A percentile compares a stretch with the other conserved stretches of the same genome.
phyloP scores from a whole-genome alignment of 1,284 basidiomycete genomes.

The Anthracocystis walkeri region DNA sequence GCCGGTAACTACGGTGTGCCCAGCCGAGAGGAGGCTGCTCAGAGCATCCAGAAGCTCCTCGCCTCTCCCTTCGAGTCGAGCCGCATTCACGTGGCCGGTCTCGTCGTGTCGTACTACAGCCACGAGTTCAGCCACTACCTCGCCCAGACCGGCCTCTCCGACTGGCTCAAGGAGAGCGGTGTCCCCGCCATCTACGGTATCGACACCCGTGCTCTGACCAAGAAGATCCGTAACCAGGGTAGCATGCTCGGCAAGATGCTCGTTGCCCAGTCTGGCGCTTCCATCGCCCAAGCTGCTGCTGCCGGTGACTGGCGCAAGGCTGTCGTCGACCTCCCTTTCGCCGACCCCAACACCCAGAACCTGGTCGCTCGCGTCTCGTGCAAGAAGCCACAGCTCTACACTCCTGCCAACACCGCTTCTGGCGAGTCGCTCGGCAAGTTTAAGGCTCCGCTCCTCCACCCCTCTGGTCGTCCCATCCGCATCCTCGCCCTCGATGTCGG shows the following conservation, averaged over 20 bases:
- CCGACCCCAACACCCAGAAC: constrained; percentile 89
- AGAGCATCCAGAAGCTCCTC: constrained; percentile 71
- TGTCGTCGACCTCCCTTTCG: constrained; percentile 84
- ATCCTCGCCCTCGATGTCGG: constrained; percentile 95
- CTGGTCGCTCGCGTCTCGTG: constrained; percentile 90
- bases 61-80: constrained; percentile 84
- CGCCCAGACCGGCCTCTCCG: constrained; percentile 85
- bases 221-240: constrained; percentile 93
- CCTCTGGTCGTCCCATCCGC: constrained; percentile 81
- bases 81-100: constrained; percentile 89
- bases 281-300: constrained; percentile 49
- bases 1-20: constrained; percentile 99
- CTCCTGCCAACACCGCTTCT: constrained; percentile 65
- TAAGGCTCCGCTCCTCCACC: constrained; percentile 76
- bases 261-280: constrained; percentile 57
- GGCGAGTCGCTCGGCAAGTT: constrained; percentile 70
- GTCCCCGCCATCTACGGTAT: constrained; percentile 96
- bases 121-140: constrained; percentile 96
- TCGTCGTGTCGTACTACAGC: constrained; percentile 90
- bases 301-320: constrained; percentile 79
- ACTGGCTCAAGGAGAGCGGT: constrained; percentile 95
- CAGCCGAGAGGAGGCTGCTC: constrained; percentile 73
- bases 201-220: constrained; percentile 96
- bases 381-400: constrained; percentile 78
- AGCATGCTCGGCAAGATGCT: constrained; percentile 78